Evolutionary conservation across 2,329 filamentous ascomycete genomes (phyloP).

Genomic region (Aureobasidium sp.): DNA sequence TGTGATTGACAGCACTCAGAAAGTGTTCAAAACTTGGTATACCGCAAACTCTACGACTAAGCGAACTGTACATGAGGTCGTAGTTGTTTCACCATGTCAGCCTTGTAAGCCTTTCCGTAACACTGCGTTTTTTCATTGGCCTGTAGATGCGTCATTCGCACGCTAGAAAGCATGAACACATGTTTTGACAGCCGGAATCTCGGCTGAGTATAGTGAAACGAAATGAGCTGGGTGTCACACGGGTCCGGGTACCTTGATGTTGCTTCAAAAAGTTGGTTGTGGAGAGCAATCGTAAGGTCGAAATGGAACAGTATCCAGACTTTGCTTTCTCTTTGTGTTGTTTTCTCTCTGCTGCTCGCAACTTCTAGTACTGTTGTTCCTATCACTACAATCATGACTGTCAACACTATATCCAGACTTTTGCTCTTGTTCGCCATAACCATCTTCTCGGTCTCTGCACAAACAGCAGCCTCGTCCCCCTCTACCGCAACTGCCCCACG

Average conservation of each 20-base stretch:
- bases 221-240: conserved; percentile 9
- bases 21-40: not conserved
- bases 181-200: not conserved
- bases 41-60: not conserved
- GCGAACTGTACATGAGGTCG: not conserved
- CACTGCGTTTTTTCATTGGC: not conserved
- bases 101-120: not conserved
- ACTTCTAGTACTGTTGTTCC: not conserved
- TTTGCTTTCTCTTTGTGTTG: not conserved
- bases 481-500: conserved; percentile 5
- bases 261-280: not conserved
- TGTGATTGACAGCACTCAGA: not conserved
- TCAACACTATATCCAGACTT: not conserved
- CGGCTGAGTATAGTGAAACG: conserved; percentile 8
- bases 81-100: not conserved
- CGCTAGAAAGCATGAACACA: conserved; percentile 10
- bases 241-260: not conserved
- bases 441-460: not conserved
- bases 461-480: conserved; percentile 15
- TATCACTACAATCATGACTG: not conserved
- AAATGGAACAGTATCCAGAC: not conserved
- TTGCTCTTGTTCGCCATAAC: not conserved
- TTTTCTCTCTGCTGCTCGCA: not conserved
- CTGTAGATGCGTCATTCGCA: not conserved
- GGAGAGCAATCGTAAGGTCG: not conserved